phyloP scores from a whole-genome alignment of 23 red algal species.

The Chondrus crispus region DNA sequence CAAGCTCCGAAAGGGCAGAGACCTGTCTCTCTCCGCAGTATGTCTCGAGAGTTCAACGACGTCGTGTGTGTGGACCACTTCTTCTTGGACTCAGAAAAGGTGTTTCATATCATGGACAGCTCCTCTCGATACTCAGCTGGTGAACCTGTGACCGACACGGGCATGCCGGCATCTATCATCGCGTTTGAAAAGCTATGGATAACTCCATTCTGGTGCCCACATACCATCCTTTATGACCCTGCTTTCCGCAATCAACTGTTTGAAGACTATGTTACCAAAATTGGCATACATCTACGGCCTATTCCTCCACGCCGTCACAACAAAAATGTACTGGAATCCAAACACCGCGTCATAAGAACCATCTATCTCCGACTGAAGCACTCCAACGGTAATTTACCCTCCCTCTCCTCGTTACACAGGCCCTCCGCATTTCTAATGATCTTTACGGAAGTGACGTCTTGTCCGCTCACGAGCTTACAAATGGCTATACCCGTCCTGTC shows the following conservation, averaged over 20 bases:
- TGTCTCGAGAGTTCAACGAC: background rate
- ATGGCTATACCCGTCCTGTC: background rate
- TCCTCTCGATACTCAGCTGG: conserved; percentile 6
- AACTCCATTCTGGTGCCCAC: background rate
- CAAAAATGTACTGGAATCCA: background rate
- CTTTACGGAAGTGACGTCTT: background rate
- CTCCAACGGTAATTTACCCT: background rate
- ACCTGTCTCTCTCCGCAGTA: background rate
- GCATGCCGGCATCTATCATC: background rate
- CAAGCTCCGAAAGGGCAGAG: background rate
- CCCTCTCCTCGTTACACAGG: background rate
- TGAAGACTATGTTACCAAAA: background rate
- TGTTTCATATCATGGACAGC: conserved; percentile 8
- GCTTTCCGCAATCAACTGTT: background rate
- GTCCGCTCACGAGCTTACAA: background rate
- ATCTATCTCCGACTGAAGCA: background rate
- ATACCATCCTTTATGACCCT: background rate
- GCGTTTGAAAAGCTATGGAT: background rate
- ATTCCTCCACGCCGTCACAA: background rate
- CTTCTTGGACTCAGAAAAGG: background rate
- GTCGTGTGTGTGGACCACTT: conserved; percentile 14
- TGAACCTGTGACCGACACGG: background rate
- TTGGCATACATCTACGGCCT: background rate
- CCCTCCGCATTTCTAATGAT: background rate
- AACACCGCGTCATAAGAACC: background rate